Evolutionary conservation across 129 eudicot genomes (phyloP).

Genomic region (Solidago caesia): DNA sequence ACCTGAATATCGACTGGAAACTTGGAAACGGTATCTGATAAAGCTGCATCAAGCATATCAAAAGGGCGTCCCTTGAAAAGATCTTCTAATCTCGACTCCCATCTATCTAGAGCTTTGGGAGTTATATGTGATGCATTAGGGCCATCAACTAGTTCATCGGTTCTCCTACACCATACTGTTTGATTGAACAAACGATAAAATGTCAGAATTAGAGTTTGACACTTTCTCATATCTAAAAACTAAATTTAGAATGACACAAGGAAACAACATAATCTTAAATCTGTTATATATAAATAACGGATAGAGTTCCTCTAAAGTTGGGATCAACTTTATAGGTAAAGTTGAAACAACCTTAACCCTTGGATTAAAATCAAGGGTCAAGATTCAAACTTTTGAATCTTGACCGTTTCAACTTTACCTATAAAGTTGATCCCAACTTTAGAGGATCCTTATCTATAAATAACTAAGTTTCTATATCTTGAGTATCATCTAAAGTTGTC

Average conservation of each 20-base stretch:
- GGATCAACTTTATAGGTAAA: too few relatives aligned
- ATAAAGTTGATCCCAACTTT: too few relatives aligned
- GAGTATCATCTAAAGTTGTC: too few relatives aligned
- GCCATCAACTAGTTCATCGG: constrained; percentile 98
- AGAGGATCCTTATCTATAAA: too few relatives aligned
- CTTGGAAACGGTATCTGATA: constrained; percentile 84
- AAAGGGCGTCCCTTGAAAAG: constrained; percentile 86
- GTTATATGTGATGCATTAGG: constrained; percentile 99
- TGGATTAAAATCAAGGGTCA: too few relatives aligned
- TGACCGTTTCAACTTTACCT: too few relatives aligned
- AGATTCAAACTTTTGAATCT: too few relatives aligned
- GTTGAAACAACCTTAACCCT: too few relatives aligned
- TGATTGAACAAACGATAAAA: constrained; percentile 14
- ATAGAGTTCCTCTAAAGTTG: too few relatives aligned
- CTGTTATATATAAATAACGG: too few relatives aligned
- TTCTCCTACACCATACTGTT: constrained; percentile 98
- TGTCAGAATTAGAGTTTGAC: constrained; percentile 17
- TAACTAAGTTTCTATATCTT: too few relatives aligned
- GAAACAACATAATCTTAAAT: too few relatives aligned
- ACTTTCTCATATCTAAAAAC: not conserved
- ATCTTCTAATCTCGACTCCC: constrained; percentile 93
- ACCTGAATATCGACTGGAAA: constrained; percentile 99
- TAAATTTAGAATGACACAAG: not conserved
- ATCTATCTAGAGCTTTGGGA: constrained; percentile 87
- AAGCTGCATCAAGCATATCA: constrained; percentile 99